Conservation (phyloP, 345 rosid genomes). For the Arabidopsis arenosa region DNA sequence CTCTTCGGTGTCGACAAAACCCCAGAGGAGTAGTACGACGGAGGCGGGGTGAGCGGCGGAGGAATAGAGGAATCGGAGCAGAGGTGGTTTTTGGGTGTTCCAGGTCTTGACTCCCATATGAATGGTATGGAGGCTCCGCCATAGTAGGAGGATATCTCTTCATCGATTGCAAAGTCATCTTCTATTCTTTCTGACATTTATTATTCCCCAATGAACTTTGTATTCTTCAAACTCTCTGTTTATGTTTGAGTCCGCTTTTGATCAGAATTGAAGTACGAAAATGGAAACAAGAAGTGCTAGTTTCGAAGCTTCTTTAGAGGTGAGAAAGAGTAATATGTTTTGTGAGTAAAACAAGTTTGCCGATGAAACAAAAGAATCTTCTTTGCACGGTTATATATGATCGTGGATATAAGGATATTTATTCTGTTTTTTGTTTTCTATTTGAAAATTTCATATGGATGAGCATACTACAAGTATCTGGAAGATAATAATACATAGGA, state of each 20-base stretch:
- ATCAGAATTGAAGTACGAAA: conserved; percentile 10
- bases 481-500: conserved; percentile 18
- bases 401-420: conserved; percentile 14
- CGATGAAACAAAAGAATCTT: conserved; percentile 25
- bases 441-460: conserved; percentile 7
- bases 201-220: background rate
- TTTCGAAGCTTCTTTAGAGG: conserved; percentile 5
- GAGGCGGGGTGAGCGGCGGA: conserved; percentile 58
- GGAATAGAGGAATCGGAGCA: conserved; percentile 42
- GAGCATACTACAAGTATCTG: conserved; percentile 32
- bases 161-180: conserved; percentile 31
- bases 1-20: conserved; percentile 35
- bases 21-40: conserved; percentile 49
- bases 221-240: conserved; percentile 1
- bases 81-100: conserved; percentile 70
- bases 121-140: conserved; percentile 73
- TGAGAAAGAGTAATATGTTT: conserved; percentile 13
- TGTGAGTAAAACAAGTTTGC: conserved; percentile 16
- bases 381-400: conserved; percentile 24
- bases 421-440: conserved; percentile 1
- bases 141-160: conserved; percentile 54
- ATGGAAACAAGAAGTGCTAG: conserved; percentile 16
- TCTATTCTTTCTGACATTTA: conserved; percentile 26
- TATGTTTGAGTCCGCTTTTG: background rate
- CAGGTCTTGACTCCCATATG: conserved; percentile 84